Conservation (phyloP, 192 early-diverging fungal species). For the Dimargaris cristalligena region DNA sequence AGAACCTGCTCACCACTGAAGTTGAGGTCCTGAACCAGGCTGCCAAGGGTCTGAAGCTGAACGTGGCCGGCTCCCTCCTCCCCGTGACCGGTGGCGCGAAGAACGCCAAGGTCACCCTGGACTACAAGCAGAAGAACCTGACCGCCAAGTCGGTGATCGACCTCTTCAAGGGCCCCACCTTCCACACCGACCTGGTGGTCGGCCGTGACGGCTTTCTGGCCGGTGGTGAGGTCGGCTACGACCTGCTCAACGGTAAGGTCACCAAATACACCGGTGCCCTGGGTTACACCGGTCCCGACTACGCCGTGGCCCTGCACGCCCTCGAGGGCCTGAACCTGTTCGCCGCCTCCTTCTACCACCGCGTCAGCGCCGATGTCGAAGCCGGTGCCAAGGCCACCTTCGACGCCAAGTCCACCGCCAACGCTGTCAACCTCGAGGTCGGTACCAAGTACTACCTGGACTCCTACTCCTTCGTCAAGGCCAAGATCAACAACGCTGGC, state of each 20-base stretch:
- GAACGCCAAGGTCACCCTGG: constrained; percentile 62
- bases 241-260: constrained; percentile 72
- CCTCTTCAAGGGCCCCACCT: constrained; percentile 85
- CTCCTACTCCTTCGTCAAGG: constrained; percentile 77
- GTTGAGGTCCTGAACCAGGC: constrained; percentile 87
- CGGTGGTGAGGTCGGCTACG: constrained; percentile 91
- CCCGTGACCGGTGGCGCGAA: constrained; percentile 72
- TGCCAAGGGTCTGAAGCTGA: constrained; percentile 93
- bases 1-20: constrained; percentile 79
- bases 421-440: constrained; percentile 69
- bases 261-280: constrained; percentile 77
- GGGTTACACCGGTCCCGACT: constrained; percentile 77
- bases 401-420: constrained; percentile 57
- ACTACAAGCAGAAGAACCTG: constrained; percentile 92
- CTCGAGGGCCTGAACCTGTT: constrained; percentile 77
- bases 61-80: constrained; percentile 64
- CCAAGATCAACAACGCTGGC: constrained; percentile 68
- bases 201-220: constrained; percentile 75
- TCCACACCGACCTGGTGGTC: constrained; percentile 76
- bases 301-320: constrained; percentile 76
- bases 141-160: constrained; percentile 80
- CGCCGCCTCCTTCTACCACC: constrained; percentile 94
- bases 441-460: constrained; percentile 90
- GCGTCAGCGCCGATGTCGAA: constrained; percentile 77
- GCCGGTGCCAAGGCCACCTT: constrained; percentile 89